Conservation (phyloP, 306 rosid species). For the Trichosanthes cucumerina region DNA sequence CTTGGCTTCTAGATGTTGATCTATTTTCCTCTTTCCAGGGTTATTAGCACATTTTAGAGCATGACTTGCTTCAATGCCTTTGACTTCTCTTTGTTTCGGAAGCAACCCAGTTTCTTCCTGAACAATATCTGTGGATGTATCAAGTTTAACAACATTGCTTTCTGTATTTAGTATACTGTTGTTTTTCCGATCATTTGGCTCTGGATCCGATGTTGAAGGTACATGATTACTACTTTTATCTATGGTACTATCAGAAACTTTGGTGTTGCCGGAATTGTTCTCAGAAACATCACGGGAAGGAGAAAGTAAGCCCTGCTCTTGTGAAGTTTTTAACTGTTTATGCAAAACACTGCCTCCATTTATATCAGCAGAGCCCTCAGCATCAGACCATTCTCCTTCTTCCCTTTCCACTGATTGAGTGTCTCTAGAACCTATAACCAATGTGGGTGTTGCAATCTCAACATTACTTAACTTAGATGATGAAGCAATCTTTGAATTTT, state of each 20-base stretch:
- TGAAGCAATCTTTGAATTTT: conserved; percentile 20
- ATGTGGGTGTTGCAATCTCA: conserved; percentile 27
- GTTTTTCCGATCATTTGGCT: conserved; percentile 36
- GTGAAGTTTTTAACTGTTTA: conserved; percentile 30
- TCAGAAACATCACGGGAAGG: conserved; percentile 29
- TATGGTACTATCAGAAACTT: conserved; percentile 27
- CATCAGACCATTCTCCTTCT: conserved; percentile 99
- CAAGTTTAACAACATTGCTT: conserved; percentile 39
- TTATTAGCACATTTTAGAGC: conserved; percentile 70
- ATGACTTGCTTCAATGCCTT: conserved; percentile 75
- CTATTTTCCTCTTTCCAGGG: conserved; percentile 74
- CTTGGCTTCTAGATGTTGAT: conserved; percentile 76
- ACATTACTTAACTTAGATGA: conserved; percentile 27
- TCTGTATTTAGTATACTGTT: conserved; percentile 43
- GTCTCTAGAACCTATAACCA: conserved; percentile 21
- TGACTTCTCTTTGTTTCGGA: conserved; percentile 68
- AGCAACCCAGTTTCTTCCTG: conserved; percentile 47
- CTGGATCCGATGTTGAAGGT: conserved; percentile 38
- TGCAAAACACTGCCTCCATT: conserved; percentile 34
- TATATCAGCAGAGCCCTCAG: conserved; percentile 57
- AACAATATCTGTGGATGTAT: conserved; percentile 34
- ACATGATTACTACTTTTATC: conserved; percentile 36
- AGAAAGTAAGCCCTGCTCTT: conserved; percentile 30
- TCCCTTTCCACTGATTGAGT: conserved; percentile 61
- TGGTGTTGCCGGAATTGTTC: conserved; percentile 30